These are phyloP conservation scores for Xanthoconium stramineum DNA, from an alignment of 768 basidiomycete species.

Conservation along the genomic window DNA sequence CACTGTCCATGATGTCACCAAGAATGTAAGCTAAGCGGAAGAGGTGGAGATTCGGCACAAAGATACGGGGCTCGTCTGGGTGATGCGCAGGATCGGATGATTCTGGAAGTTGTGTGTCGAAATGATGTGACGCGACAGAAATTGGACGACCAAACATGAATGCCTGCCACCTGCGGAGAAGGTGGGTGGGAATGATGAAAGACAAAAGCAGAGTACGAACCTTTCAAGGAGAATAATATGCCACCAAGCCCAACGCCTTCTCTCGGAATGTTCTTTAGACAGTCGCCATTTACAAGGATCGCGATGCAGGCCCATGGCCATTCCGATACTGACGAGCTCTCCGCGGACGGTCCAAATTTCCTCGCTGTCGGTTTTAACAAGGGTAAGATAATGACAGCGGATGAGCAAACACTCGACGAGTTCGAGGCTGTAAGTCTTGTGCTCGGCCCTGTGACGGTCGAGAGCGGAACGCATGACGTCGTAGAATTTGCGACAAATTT, in stretches of 20 bases:
- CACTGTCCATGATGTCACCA: constrained; percentile 84
- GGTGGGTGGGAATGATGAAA: constrained; percentile 2
- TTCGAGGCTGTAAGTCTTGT: constrained; percentile 62
- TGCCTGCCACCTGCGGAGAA: constrained; percentile 67
- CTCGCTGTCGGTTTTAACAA: constrained; percentile 73
- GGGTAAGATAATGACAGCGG: constrained; percentile 67
- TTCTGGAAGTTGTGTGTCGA: constrained; percentile 75
- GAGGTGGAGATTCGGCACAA: constrained; percentile 70
- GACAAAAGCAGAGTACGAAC: constrained; percentile 36
- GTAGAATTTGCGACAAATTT: constrained; percentile 64
- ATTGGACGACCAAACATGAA: constrained; percentile 84
- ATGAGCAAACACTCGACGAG: constrained; percentile 73
- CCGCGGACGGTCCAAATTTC: constrained; percentile 77
- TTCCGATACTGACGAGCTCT: constrained; percentile 69
- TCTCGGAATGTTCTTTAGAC: constrained; percentile 65
- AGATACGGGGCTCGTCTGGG: constrained; percentile 61
- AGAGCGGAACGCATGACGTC: constrained; percentile 64
- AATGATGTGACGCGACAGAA: constrained; percentile 75
- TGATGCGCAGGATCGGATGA: constrained; percentile 44
- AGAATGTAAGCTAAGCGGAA: constrained; percentile 76
- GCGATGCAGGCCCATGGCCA: constrained; percentile 82
- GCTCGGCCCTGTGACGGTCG: constrained; percentile 58
- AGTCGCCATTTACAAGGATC: constrained; percentile 81
- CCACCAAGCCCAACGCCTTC: constrained; percentile 90
- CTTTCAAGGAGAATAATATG: constrained; percentile 79